phyloP scores from a whole-genome alignment of 768 basidiomycete genomes.

The Lactifluus subvellereus region DNA sequence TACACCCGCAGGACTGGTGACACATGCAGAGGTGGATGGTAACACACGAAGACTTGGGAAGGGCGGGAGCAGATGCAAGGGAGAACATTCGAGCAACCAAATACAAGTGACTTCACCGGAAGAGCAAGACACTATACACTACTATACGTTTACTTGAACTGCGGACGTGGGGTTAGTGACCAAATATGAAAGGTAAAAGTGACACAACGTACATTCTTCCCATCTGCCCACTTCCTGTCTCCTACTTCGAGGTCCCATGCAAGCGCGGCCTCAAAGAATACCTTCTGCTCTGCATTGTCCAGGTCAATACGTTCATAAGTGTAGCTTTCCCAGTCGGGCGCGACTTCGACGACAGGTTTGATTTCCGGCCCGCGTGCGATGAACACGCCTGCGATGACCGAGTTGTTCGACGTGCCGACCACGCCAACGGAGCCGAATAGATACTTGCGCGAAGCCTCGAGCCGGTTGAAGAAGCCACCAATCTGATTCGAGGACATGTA shows the following conservation, averaged over 20 bases:
- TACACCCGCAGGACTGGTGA: constrained; percentile 10
- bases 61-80: background rate
- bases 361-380: constrained; percentile 78
- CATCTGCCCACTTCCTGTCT: constrained; percentile 88
- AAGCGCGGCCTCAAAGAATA: constrained; percentile 86
- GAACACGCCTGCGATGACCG: constrained; percentile 73
- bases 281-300: constrained; percentile 66
- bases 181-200: background rate
- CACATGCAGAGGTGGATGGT: constrained; percentile 1
- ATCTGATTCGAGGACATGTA: constrained; percentile 97
- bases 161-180: background rate
- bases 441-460: constrained; percentile 96
- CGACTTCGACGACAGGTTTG: constrained; percentile 65
- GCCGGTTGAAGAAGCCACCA: constrained; percentile 94
- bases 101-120: constrained; percentile 6
- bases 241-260: constrained; percentile 91
- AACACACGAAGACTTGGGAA: constrained; percentile 1
- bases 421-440: constrained; percentile 92
- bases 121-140: background rate
- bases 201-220: constrained; percentile 67
- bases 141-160: constrained; percentile 32
- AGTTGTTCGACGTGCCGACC: constrained; percentile 73
- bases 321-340: constrained; percentile 93
- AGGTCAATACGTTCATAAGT: constrained; percentile 72
- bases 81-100: background rate